Evolutionary conservation across 768 basidiomycete genomes (phyloP).

Genomic region (Rubroboletus pulcherrimus): DNA sequence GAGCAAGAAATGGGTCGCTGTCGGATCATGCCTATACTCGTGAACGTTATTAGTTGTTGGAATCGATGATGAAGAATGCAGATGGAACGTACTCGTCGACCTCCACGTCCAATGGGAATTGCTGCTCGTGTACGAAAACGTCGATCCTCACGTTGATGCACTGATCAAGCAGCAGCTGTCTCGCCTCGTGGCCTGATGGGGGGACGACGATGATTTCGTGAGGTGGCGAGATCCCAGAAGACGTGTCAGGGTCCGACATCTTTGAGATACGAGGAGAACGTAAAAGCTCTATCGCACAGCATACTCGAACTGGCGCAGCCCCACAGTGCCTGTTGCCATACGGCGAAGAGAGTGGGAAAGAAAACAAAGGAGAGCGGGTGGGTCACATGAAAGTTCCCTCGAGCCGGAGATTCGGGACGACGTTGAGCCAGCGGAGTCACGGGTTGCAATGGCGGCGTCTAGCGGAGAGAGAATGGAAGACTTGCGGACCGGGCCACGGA

Average conservation of each 20-base stretch:
- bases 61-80: conserved; percentile 9
- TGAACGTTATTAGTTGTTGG: conserved; percentile 4
- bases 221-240: conserved; percentile 27
- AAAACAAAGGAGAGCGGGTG: neutral
- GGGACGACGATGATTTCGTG: conserved; percentile 59
- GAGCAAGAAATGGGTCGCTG: conserved; percentile 68
- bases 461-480: conserved; percentile 4
- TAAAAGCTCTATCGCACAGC: conserved; percentile 12
- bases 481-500: neutral
- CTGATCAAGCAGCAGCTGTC: conserved; percentile 52
- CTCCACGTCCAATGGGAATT: conserved; percentile 71
- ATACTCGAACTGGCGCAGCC: conserved; percentile 13
- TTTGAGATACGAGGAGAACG: neutral
- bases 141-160: conserved; percentile 56
- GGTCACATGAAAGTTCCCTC: conserved; percentile 20
- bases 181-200: conserved; percentile 32
- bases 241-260: conserved; percentile 18
- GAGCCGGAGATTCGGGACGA: conserved; percentile 14
- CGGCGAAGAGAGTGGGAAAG: neutral
- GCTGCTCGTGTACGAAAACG: conserved; percentile 51
- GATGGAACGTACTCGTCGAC: conserved; percentile 58
- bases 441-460: conserved; percentile 2
- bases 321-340: neutral
- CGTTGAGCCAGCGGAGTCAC: conserved; percentile 1
- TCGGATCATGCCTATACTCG: conserved; percentile 52